phyloP scores from a whole-genome alignment of 2,329 filamentous ascomycete genomes.

The Calcarisporium arbuscula region DNA sequence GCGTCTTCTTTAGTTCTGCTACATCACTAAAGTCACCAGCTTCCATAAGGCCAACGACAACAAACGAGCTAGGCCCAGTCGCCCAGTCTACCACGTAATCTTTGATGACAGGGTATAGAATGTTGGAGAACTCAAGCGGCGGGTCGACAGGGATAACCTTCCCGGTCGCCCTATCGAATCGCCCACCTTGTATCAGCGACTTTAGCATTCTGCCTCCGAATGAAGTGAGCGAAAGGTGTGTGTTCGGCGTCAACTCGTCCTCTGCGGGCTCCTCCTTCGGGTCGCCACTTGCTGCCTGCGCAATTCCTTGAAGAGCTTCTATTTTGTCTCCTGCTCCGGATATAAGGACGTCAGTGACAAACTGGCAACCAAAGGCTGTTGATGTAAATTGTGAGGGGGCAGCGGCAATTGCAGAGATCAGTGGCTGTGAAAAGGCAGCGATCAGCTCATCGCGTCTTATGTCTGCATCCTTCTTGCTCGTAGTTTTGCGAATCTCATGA shows the following conservation, averaged over 20 bases:
- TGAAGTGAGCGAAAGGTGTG: slow-evolving; percentile 55
- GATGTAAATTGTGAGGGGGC: slow-evolving; percentile 62
- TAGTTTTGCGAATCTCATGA: slow-evolving; percentile 70
- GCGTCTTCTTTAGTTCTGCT: slow-evolving; percentile 58
- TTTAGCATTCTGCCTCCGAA: slow-evolving; percentile 81
- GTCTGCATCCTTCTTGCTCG: slow-evolving; percentile 87
- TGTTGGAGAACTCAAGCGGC: slow-evolving; percentile 70
- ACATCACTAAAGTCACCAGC: slow-evolving; percentile 62
- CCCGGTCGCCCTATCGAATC: slow-evolving; percentile 70
- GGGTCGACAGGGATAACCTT: slow-evolving; percentile 66
- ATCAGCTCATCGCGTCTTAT: slow-evolving; percentile 70
- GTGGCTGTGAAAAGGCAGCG: slow-evolving; percentile 63
- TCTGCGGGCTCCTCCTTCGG: slow-evolving; percentile 36
- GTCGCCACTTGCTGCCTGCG: slow-evolving; percentile 55
- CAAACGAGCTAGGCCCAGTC: slow-evolving; percentile 77
- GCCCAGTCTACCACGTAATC: slow-evolving; percentile 76
- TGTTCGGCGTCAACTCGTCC: slow-evolving; percentile 30
- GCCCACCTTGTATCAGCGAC: slow-evolving; percentile 81
- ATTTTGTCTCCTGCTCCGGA: slow-evolving; percentile 68
- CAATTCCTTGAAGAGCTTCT: slow-evolving; percentile 64
- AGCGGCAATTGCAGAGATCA: slow-evolving; percentile 67
- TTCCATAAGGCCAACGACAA: slow-evolving; percentile 76
- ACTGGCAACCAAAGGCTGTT: slow-evolving; percentile 79
- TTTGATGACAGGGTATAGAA: slow-evolving; percentile 77
- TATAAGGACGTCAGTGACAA: slow-evolving; percentile 77